Evolutionary conservation across 1,284 basidiomycete genomes (phyloP).

Genomic region (Cutaneotrichosporon dermatis): DNA sequence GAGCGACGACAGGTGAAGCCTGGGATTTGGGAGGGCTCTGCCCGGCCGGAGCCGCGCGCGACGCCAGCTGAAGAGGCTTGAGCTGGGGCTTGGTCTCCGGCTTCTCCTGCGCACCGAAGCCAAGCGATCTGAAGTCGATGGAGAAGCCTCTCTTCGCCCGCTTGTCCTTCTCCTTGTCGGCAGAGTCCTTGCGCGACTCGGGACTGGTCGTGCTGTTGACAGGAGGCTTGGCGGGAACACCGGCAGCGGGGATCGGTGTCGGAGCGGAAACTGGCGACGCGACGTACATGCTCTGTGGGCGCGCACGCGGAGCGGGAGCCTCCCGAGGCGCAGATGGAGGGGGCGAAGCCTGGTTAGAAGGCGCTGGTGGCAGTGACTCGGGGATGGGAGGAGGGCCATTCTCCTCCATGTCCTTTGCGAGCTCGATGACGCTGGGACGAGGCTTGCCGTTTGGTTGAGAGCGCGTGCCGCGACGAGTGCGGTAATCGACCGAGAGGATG

Average conservation of each 20-base stretch:
- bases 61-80: constrained; percentile 32
- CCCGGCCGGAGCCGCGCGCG: constrained; percentile 13
- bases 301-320: not conserved
- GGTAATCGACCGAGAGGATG: constrained; percentile 82
- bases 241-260: not conserved
- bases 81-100: constrained; percentile 24
- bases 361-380: not conserved
- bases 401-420: constrained; percentile 14
- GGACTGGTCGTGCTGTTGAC: not conserved
- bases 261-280: not conserved
- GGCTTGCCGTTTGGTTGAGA: not conserved
- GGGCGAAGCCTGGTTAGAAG: not conserved
- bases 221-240: not conserved
- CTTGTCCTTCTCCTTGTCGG: constrained; percentile 20
- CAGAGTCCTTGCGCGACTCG: constrained; percentile 2
- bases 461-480: constrained; percentile 29
- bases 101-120: constrained; percentile 32
- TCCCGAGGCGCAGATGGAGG: not conserved
- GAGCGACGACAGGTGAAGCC: not conserved
- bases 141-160: constrained; percentile 44
- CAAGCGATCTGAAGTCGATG: constrained; percentile 44
- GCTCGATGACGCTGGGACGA: constrained; percentile 9
- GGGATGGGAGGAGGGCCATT: constrained; percentile 5
- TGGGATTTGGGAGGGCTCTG: not conserved
- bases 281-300: constrained; percentile 14